Base-by-base conservation (phyloP, 768 basidiomycete species). In the Lactarius trivialis region DNA sequence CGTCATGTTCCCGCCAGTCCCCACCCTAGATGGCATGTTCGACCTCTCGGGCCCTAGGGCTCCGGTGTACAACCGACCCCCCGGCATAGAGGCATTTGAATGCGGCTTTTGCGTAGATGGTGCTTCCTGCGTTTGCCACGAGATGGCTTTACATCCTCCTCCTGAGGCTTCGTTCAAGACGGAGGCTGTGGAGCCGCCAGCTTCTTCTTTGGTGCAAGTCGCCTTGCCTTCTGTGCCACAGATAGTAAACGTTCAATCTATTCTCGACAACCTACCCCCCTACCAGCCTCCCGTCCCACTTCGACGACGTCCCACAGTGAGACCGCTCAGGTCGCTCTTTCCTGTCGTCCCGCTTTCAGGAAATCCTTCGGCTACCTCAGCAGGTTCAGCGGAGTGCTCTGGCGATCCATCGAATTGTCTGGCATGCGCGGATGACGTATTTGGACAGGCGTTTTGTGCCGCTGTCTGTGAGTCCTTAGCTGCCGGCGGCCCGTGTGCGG, bases 401-500 rank as follows among this genome's bases (percentile, higher is more conserved):
- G 93, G 93, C 14, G 91, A 95, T 70, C 93, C 93, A 2, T 79
- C 82, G 9, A 93, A 93, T 72, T 95, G 93, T 70, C 72, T 82
- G 56, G 93, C 91, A 4, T 95, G 93, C 70, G 86, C 85, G 4
- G 86, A 89, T 68, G 93, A 94, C 71, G 80, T 81, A 24, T 94
- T 94, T 66, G 92, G 92, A 11, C 86, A 88, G 70, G 92, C 91
- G 6, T 95, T 95, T 72, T 95, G 93, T 71, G 79, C 79, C 41
- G 89, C 89, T 24, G 82, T 94, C 48, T 81, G 79, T 64, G 78
- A 85, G 63, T 81, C 85, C 32, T 74, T 87, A 17, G 78, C 84
- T 56, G 73, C 76, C n/a, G 72, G 76, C 12, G 66, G 76, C 3
- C 78, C 79, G 24, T 90, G 87, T 69, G 72, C 74, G 48, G 76